phyloP scores from a whole-genome alignment of 768 basidiomycete species.

The Russula sp. region DNA sequence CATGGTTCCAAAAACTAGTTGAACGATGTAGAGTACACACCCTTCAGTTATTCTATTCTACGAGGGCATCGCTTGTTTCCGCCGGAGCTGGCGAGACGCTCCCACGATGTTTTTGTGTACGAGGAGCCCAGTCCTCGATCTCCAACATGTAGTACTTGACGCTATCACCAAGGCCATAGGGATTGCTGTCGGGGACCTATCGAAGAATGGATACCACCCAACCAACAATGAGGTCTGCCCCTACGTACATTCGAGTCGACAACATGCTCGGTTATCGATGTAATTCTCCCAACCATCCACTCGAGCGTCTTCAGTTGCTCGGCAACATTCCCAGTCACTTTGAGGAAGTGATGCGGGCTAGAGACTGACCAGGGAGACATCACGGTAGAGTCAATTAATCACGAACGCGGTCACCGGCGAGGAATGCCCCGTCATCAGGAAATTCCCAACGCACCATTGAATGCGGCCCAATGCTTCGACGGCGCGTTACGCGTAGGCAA shows the following conservation, averaged over 20 bases:
- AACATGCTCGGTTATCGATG: conserved; percentile 77
- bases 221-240: background rate
- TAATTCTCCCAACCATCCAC: conserved; percentile 91
- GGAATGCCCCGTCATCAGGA: background rate
- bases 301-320: conserved; percentile 87
- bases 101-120: conserved; percentile 21
- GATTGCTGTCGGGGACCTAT: conserved; percentile 76
- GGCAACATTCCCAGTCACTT: conserved; percentile 72
- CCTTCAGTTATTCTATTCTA: background rate
- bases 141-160: conserved; percentile 90
- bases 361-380: conserved; percentile 50
- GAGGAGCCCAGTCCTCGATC: conserved; percentile 85
- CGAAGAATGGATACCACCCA: background rate
- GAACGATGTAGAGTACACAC: background rate
- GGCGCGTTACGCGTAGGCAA: conserved; percentile 53
- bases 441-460: conserved; percentile 61
- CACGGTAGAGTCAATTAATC: too few relatives aligned
- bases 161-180: conserved; percentile 77
- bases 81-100: background rate
- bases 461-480: conserved; percentile 93
- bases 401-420: background rate
- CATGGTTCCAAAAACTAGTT: background rate
- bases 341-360: conserved; percentile 93
- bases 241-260: conserved; percentile 60
- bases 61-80: background rate